Base-by-base conservation (phyloP, 257 asterid genomes). In the Salvia hispanica region DNA sequence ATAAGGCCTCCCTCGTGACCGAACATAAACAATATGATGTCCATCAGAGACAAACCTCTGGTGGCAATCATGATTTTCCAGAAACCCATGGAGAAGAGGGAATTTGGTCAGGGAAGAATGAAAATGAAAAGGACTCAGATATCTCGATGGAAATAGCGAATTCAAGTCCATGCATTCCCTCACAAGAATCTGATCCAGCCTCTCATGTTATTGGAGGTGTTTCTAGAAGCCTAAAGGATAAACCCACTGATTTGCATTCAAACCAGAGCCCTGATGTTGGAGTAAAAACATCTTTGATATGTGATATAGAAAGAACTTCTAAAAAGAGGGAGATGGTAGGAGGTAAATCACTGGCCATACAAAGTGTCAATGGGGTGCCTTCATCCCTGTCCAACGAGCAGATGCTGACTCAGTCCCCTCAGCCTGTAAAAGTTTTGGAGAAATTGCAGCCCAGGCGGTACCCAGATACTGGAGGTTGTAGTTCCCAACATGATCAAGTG, bases 371-470 rank as follows among this genome's bases (percentile, higher is more conserved):
- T 10, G 68, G 62, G 42, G 51, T 42, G 45, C 50, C 72, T 67
- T 71, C 69, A 15, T 67, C 76, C 13, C 75, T 36, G 58, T 53
- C 67, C 14, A 71, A 70, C 53, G 42, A 67, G 11, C 72, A 62
- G 40, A 76, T 67, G 61, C 45, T 31, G 66, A 51, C 69, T 9
- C 15, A 16, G 43, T 46, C 70, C 13, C n/a, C 70, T 46, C 64
- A 31, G 57, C 69, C 78, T 16, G 76, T 64, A 42, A 80, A 78
- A 47, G 43, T 71, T 37, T 55, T 69, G 36, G 75, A 77, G 63
- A 74, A 74, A 66, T 59, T 81, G 82, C 84, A 73, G 67, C 81
- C 74, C 13, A 70, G 82, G 70, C 79, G 73, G 59, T 79, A 70
- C 77, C 65, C 66, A 1, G 81, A 79, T 25, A 31, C 56, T 69